A percentile compares a stretch with the other conserved stretches of the same genome.
These are phyloP conservation scores for Lithospermum erythrorhizon DNA, from an alignment of 257 asterid species.

Conservation along the genomic window DNA sequence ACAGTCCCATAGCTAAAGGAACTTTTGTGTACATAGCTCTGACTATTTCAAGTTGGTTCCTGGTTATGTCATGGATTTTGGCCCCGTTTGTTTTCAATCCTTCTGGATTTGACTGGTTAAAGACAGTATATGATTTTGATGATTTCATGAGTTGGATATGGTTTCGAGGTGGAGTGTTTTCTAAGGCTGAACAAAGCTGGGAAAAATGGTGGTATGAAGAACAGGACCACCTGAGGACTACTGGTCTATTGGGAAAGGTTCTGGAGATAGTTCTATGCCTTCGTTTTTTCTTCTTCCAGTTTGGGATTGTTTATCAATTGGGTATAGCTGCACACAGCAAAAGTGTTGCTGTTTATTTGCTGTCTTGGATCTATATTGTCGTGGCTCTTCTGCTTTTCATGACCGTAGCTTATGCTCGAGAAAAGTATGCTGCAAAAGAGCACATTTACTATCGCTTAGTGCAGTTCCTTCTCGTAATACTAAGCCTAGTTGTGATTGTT, in stretches of 20 bases:
- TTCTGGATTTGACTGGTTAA: slow-evolving; percentile 93
- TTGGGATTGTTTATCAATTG: slow-evolving; percentile 84
- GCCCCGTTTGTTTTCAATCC: slow-evolving; percentile 91
- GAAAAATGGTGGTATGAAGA: slow-evolving; percentile 99
- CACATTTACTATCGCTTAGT: slow-evolving; percentile 96
- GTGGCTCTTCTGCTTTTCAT: slow-evolving; percentile 56
- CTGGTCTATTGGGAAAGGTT: slow-evolving; percentile 84
- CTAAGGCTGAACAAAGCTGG: slow-evolving; percentile 95
- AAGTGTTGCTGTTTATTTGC: slow-evolving; percentile 78
- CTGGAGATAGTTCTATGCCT: slow-evolving; percentile 73
- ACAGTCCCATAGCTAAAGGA: slow-evolving; percentile 79
- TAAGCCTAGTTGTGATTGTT: slow-evolving; percentile 43
- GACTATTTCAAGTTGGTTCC: slow-evolving; percentile 94
- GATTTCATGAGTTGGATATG: slow-evolving; percentile 96
- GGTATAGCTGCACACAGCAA: slow-evolving; percentile 76
- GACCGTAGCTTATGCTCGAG: slow-evolving; percentile 68
- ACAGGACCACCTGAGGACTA: slow-evolving; percentile 91
- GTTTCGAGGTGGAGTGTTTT: slow-evolving; percentile 87
- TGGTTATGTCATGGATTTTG: slow-evolving; percentile 86
- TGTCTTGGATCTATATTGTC: slow-evolving; percentile 78
- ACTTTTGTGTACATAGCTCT: slow-evolving; percentile 79
- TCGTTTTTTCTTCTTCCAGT: slow-evolving; percentile 97
- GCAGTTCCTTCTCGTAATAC: slow-evolving; percentile 78
- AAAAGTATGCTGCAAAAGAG: slow-evolving; percentile 79
- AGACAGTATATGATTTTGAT: slow-evolving; percentile 89